Evolutionary conservation across 805 yeast species (phyloP), one percentile per base, ranked within the genome.

Genomic region (Yamadazyma phyllophila): DNA sequence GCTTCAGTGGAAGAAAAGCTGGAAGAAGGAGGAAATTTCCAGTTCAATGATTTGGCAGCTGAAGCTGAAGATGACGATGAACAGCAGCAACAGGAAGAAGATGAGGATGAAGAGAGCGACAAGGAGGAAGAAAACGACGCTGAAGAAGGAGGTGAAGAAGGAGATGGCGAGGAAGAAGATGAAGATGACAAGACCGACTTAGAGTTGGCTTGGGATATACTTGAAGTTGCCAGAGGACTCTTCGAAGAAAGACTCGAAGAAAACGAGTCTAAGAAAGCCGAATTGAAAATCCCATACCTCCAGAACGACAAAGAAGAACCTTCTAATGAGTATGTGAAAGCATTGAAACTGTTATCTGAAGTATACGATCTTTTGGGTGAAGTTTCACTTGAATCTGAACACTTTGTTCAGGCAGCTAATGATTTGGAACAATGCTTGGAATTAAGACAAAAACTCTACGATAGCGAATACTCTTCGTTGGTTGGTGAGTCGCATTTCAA

Each of bases 341-440:
- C 74, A 20, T 66, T 74, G 46, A 69, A 73, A 54, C 85, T 81
- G 51, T 67, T 90, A 16, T 81, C 91, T 0, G 91, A 88, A 46
- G 78, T 83, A 1, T 85, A 82, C 60, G 91, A 86, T 57, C 64
- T 91, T 9, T 71, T 90, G 13, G 98, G 98, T 27, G 97, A 92
- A 60, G 85, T 91, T 8, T 84, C 96, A 0, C 71, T 91, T 36
- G 99, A 92, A 59, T 80, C 94, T 1, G 97, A 92, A 56, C 88
- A 88, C 63, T 90, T 90, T 62, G 66, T 71, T 12, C 95, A 88
- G 62, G 88, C 97, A 0, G 77, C 84, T 0, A 67, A 68, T 14
- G 96, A 91, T 61, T 80, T 89, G 46, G 67, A 73, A 39, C 65
- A 77, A 14, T 73, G 88, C 34, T 71, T 87, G 29, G 65, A 76